Conservation (phyloP, 2,329 filamentous ascomycete genomes). For the Fusarium praegraminearum region DNA sequence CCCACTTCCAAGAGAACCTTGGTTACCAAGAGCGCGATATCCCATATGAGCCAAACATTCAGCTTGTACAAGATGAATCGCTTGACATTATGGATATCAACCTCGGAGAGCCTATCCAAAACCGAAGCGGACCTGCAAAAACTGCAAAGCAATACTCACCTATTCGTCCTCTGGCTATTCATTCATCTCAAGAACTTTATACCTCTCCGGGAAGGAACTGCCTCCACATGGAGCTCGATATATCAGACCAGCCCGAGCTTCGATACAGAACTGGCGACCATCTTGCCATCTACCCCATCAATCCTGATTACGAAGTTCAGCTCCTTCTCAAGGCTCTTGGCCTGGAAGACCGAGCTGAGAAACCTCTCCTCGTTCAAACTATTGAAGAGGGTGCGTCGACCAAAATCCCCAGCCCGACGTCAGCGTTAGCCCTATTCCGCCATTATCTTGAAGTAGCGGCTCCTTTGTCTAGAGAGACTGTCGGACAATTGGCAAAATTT, state of each 20-base stretch:
- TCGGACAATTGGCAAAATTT: conserved; percentile 56
- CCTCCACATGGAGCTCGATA: conserved; percentile 54
- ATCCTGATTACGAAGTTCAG: conserved; percentile 52
- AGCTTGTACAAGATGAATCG: conserved; percentile 40
- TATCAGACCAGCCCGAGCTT: conserved; percentile 46
- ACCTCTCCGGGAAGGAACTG: conserved; percentile 47
- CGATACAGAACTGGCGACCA: conserved; percentile 57
- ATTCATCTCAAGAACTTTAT: conserved; percentile 37
- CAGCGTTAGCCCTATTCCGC: conserved; percentile 54
- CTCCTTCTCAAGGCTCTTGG: conserved; percentile 50
- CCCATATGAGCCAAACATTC: conserved; percentile 39
- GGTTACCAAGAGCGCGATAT: conserved; percentile 42
- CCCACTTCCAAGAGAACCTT: conserved; percentile 34
- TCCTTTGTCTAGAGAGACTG: conserved; percentile 56
- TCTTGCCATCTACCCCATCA: conserved; percentile 56
- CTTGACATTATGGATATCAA: conserved; percentile 42
- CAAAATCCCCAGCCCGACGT: conserved; percentile 56
- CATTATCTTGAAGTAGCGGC: conserved; percentile 60
- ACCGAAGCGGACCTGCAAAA: conserved; percentile 36
- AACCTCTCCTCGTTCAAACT: conserved; percentile 42
- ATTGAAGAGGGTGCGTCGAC: conserved; percentile 32
- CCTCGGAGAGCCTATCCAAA: conserved; percentile 41
- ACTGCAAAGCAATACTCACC: conserved; percentile 41
- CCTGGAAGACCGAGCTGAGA: conserved; percentile 34
- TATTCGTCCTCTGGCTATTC: conserved; percentile 30